A percentile compares a stretch with the other conserved stretches of the same genome.
These are phyloP conservation scores for Ophiocordyceps camponoti-floridani DNA, from an alignment of 2,329 filamentous ascomycete genomes.

Conservation along the genomic window DNA sequence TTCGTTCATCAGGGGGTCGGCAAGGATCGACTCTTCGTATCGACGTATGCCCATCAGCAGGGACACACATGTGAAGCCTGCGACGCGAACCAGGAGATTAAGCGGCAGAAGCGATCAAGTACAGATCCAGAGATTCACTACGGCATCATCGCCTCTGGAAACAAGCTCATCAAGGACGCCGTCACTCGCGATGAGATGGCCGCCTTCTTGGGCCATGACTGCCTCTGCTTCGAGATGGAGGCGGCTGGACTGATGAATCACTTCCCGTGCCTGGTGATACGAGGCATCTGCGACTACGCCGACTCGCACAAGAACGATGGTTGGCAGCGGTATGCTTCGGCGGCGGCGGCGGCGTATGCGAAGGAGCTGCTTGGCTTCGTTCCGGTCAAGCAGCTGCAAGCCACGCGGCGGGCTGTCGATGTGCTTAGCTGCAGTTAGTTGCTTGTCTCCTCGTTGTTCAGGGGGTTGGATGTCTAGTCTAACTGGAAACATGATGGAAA, in stretches of 20 bases:
- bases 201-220: slow-evolving; percentile 2
- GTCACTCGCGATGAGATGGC: slow-evolving; percentile 9
- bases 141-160: slow-evolving; percentile 3
- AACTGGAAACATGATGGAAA: neutral
- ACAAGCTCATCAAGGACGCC: slow-evolving; percentile 1
- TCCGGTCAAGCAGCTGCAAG: neutral
- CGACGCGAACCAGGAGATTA: neutral
- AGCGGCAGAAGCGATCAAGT: neutral
- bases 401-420: neutral
- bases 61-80: neutral
- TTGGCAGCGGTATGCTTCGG: slow-evolving; percentile 12
- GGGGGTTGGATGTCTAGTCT: neutral
- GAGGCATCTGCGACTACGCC: slow-evolving; percentile 17
- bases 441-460: neutral
- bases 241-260: slow-evolving; percentile 5
- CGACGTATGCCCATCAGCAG: neutral
- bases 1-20: neutral
- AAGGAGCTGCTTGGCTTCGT: slow-evolving; percentile 5
- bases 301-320: slow-evolving; percentile 13
- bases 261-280: slow-evolving; percentile 13
- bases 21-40: neutral
- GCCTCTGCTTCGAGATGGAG: neutral
- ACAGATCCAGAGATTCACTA: slow-evolving; percentile 6
- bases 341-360: slow-evolving; percentile 10
- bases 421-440: neutral